A percentile compares a stretch with the other conserved stretches of the same genome.
Evolutionary conservation across 495 filamentous ascomycete genomes (phyloP).

Genomic region (Podospora pseudopauciseta): DNA sequence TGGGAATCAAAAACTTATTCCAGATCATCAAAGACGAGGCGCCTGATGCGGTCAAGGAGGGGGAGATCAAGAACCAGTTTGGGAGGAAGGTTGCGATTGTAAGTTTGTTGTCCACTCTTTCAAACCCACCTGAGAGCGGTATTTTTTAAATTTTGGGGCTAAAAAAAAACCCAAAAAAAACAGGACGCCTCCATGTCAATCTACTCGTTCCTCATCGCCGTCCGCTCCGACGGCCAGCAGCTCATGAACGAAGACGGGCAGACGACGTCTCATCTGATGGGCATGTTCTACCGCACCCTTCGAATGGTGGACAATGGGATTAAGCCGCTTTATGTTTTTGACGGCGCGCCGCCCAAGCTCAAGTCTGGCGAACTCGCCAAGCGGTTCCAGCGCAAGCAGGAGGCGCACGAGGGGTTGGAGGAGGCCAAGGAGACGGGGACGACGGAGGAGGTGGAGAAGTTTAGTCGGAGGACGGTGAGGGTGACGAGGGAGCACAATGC

Average conservation of each 20-base stretch:
- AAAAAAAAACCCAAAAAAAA: not conserved
- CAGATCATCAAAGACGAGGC: constrained; percentile 87
- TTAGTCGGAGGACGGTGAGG: constrained; percentile 86
- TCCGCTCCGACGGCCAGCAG: constrained; percentile 93
- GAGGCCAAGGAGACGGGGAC: constrained; percentile 98
- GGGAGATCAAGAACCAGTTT: constrained; percentile 98
- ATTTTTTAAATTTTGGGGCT: too few species aligned
- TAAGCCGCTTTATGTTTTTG: constrained; percentile 97
- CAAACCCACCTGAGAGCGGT: not conserved
- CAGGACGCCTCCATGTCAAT: constrained; percentile 78
- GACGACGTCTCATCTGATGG: constrained; percentile 97
- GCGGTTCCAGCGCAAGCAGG: constrained; percentile 84
- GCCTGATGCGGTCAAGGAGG: constrained; percentile 88
- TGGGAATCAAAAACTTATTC: constrained; percentile 92
- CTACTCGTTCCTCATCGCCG: constrained; percentile 96
- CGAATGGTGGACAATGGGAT: constrained; percentile 98
- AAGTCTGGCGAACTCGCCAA: constrained; percentile 95
- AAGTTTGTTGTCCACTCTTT: constrained; percentile 33
- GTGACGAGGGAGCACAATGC: constrained; percentile 96
- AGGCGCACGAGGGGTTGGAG: constrained; percentile 81
- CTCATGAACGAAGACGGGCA: constrained; percentile 90
- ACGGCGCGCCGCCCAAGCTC: constrained; percentile 91
- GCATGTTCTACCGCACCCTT: constrained; percentile 98
- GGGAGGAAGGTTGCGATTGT: constrained; percentile 96
- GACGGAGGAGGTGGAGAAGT: constrained; percentile 95